Base-by-base conservation (phyloP, 257 asterid genomes). In the Capsicum chinense region DNA sequence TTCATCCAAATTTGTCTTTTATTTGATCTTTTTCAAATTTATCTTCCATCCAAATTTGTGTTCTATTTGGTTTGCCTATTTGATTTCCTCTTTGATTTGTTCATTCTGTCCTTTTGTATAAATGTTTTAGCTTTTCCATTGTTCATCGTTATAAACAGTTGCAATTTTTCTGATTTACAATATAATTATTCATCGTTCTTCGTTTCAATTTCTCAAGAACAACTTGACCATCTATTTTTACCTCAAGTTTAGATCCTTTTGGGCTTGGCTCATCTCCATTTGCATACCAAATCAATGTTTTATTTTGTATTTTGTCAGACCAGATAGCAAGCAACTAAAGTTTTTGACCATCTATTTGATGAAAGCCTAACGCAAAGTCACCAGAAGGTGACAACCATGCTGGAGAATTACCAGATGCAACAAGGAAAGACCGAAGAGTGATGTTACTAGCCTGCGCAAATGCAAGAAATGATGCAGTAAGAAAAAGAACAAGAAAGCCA, bases 191-290 rank as follows among this genome's bases (percentile, higher is more conserved):
- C 33, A 26, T 26, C 33, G 33, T 26, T 26, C 33, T 26, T 26
- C 33, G 33, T 26, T 1, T 26, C 33, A 26, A 26, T 26, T 17
- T 35, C 54, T 78, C 88, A 52, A 91, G 56, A 60, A 89, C 12
- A 1, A 92, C 83, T 82, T 88, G 79, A 16, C 91, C 92, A 15
- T 83, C 88, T 5, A 4, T 35, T 0, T 87, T 85, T n/a, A 89
- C 60, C 21, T 57, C 26, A 84, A 89, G 63, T 39, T 73, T 80
- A 11, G 44, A 81, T 6, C 87, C 58, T 42, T 44, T 14, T 17
- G 91, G 58, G 86, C 80, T 19, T 19, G 60, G 84, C 33, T 21
- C 50, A 21, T 88, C 79, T 52, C 83, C 83, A 67, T 86, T 83
- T 78, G 87, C 90, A 62, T 85, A 84, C 90, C 89, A 88, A 1